A percentile compares a stretch with the other conserved stretches of the same genome.
phyloP scores from a whole-genome alignment of 78 protist species.

The Chrysochromulina parva region DNA sequence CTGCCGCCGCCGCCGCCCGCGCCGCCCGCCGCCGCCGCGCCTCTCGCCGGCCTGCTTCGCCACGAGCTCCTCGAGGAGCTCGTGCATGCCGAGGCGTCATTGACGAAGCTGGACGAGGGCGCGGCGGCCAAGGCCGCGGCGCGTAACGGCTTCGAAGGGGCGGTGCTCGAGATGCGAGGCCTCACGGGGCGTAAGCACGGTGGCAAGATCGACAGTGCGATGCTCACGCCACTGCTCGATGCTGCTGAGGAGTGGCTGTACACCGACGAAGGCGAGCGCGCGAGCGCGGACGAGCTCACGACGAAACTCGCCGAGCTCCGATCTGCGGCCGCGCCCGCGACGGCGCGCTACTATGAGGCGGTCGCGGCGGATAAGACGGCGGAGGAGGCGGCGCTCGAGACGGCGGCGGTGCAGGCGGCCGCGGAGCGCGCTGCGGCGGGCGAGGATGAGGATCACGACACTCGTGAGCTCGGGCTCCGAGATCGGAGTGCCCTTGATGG shows the following conservation, averaged over 20 bases:
- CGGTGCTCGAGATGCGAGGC: not conserved
- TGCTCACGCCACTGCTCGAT: not conserved
- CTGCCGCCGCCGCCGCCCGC: too few species aligned
- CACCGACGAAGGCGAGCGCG: not conserved
- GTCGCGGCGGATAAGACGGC: not conserved
- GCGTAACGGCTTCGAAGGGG: not conserved
- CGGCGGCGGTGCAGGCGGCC: not conserved
- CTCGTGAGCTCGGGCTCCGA: too few species aligned
- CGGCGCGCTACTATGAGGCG: not conserved
- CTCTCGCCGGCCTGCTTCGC: too few species aligned
- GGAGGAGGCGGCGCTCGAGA: constrained; percentile 1
- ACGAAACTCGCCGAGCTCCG: not conserved
- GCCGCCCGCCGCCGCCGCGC: too few species aligned
- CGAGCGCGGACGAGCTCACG: not conserved
- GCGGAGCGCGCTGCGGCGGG: not conserved
- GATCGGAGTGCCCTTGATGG: too few species aligned
- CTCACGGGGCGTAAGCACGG: not conserved
- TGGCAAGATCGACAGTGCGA: not conserved
- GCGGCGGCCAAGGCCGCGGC: not conserved
- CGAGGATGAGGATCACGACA: constrained; percentile 19
- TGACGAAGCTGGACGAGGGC: not conserved
- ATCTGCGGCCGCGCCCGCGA: not conserved
- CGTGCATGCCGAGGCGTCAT: not conserved
- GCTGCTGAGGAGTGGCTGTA: constrained; percentile 12
- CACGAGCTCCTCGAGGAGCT: too few species aligned